Evolutionary conservation across 148 eudicot species (phyloP).

Genomic region (Chenopodium berlandieri): DNA sequence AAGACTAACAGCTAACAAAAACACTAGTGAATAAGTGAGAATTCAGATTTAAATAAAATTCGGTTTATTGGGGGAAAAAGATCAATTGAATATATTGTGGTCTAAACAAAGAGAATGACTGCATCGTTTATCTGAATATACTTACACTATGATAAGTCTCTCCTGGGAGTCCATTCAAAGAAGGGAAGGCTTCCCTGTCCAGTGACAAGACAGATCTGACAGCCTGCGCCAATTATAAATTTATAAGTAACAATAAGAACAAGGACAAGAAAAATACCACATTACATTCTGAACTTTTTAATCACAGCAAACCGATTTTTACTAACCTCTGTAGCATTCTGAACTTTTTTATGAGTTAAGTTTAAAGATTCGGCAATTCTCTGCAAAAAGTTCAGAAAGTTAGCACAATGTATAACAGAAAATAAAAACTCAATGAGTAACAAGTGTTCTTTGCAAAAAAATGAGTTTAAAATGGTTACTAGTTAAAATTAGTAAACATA

Average conservation of each 20-base stretch:
- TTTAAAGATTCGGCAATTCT: slow-evolving; percentile 77
- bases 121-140: neutral
- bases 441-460: neutral
- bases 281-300: neutral
- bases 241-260: slow-evolving; percentile 11
- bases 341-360: slow-evolving; percentile 85
- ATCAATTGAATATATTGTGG: neutral
- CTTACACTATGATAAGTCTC: slow-evolving; percentile 88
- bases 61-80: too few species aligned
- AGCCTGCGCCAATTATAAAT: slow-evolving; percentile 47
- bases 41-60: too few species aligned
- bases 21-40: too few species aligned
- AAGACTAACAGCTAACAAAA: too few species aligned
- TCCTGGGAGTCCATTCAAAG: slow-evolving; percentile 82
- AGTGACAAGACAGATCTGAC: slow-evolving; percentile 68
- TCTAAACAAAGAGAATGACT: neutral
- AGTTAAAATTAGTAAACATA: neutral
- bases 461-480: neutral
- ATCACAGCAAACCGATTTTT: neutral
- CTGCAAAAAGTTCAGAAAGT: slow-evolving; percentile 36
- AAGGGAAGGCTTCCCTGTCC: slow-evolving; percentile 82
- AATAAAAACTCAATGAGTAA: neutral
- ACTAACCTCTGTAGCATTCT: slow-evolving; percentile 87
- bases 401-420: neutral
- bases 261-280: neutral